Evolutionary conservation across 208 protist species (phyloP), one percentile per base, ranked within the genome.

Genomic region (Leishmania guyanensis): DNA sequence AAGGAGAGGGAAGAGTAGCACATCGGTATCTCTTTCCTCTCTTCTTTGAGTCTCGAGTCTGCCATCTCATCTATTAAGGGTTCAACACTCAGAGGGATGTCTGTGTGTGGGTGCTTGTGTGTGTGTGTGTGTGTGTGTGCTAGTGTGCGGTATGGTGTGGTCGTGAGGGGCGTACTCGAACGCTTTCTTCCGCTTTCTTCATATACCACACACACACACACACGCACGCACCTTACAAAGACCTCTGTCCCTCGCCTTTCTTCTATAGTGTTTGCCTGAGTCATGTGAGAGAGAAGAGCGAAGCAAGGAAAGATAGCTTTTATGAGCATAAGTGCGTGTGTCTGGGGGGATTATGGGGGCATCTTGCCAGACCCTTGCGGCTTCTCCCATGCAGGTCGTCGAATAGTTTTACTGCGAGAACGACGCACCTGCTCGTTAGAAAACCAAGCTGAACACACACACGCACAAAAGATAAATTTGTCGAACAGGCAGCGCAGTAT

Each of bases 11-110:
- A 51, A 46, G 51, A 26, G 71, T n/a, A 26, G 1, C 43, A 26
- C 14, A 46, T 20, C 46, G 46, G 46, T 73, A 26, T 20, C 26
- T 33, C 20, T 29, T n/a, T 48, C 26, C 5, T 73, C 36, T 50
- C 68, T 50, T 53, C 1, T 50, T 10, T 29, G 6, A 58, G 71
- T 22, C 6, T 36, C n/a, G 71, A 10, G 71, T 76, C 71, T 76
- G n/a, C 69, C 29, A 95, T 95, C 90, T 95, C 92, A 92, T 93
- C 72, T 80, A 87, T 95, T 95, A 94, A 95, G 90, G 92, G 90
- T 88, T 77, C 85, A 86, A 77, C 80, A 82, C 75, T 82, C 70
- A 51, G 58, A 74, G 70, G 66, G 8, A 62, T 60, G 36, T 72
- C 51, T n/a, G 6, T 77, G 43, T 16, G n/a, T 43, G 50, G 75